A percentile compares a stretch with the other conserved stretches of the same genome.
These are phyloP conservation scores for Lablab purpureus DNA, from an alignment of 306 rosid species.

Conservation along the genomic window DNA sequence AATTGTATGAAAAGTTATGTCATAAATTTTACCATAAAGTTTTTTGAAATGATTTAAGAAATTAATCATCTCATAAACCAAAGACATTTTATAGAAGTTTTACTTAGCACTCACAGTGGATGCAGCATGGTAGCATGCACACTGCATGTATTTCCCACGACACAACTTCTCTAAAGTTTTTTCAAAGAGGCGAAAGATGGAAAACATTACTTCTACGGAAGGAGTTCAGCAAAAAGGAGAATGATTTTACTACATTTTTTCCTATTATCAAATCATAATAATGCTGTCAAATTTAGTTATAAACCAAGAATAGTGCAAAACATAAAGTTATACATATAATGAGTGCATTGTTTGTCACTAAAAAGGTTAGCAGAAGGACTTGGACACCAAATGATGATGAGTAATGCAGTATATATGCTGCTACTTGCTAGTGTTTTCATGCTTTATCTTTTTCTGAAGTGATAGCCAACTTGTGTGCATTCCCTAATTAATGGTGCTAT, in stretches of 20 bases:
- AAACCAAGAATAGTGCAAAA: background rate
- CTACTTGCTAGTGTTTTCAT: background rate
- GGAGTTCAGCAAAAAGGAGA: background rate
- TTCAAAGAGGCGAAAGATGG: background rate
- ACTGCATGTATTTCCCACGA: slow-evolving; percentile 1
- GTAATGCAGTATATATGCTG: background rate
- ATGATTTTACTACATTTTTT: background rate
- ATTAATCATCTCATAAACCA: background rate
- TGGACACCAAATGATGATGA: background rate
- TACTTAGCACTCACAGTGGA: background rate
- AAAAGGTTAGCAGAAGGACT: background rate
- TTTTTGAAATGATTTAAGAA: too few relatives aligned
- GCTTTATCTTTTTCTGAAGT: slow-evolving; percentile 25
- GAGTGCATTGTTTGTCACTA: slow-evolving; percentile 3
- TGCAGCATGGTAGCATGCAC: too few relatives aligned
- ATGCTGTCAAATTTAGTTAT: too few relatives aligned
- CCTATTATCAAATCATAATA: background rate
- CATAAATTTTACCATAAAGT: too few relatives aligned
- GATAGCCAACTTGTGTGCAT: slow-evolving; percentile 41
- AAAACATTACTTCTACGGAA: slow-evolving; percentile 4
- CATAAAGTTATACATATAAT: background rate
- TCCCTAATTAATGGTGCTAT: slow-evolving; percentile 21
- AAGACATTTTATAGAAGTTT: background rate
- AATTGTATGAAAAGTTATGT: too few relatives aligned
- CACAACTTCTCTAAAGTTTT: background rate